Conservation (phyloP, 768 basidiomycete species). For the Macrolepiota albuminosa region DNA sequence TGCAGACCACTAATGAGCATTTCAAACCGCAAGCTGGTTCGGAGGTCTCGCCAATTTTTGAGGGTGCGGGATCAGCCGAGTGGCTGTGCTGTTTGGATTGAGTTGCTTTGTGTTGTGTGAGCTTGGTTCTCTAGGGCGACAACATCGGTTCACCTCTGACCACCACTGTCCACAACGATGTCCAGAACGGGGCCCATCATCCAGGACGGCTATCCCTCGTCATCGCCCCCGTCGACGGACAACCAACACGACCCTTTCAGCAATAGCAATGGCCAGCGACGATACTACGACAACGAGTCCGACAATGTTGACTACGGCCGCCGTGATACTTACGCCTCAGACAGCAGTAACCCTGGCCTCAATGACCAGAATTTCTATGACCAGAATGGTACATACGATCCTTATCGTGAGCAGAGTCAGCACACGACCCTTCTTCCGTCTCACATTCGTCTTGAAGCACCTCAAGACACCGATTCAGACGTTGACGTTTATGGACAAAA, state of each 20-base stretch:
- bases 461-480: slow-evolving; percentile 84
- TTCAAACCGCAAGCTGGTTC: not conserved
- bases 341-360: slow-evolving; percentile 57
- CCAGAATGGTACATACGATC: slow-evolving; percentile 55
- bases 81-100: slow-evolving; percentile 15
- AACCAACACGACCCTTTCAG: slow-evolving; percentile 68
- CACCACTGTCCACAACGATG: slow-evolving; percentile 37
- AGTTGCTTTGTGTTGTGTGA: slow-evolving; percentile 2
- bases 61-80: slow-evolving; percentile 8
- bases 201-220: slow-evolving; percentile 63
- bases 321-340: slow-evolving; percentile 67
- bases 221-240: slow-evolving; percentile 48
- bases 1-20: not conserved
- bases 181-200: slow-evolving; percentile 50
- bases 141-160: slow-evolving; percentile 15
- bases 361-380: slow-evolving; percentile 69
- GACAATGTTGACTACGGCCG: slow-evolving; percentile 62
- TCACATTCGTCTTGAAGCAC: slow-evolving; percentile 39
- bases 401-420: slow-evolving; percentile 43
- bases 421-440: slow-evolving; percentile 2
- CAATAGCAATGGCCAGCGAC: slow-evolving; percentile 36
- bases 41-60: not conserved
- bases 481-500: slow-evolving; percentile 67
- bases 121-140: slow-evolving; percentile 17
- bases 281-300: slow-evolving; percentile 74